Evolutionary conservation across 768 basidiomycete species (phyloP).

Genomic region (Hydnomerulius pinastri): DNA sequence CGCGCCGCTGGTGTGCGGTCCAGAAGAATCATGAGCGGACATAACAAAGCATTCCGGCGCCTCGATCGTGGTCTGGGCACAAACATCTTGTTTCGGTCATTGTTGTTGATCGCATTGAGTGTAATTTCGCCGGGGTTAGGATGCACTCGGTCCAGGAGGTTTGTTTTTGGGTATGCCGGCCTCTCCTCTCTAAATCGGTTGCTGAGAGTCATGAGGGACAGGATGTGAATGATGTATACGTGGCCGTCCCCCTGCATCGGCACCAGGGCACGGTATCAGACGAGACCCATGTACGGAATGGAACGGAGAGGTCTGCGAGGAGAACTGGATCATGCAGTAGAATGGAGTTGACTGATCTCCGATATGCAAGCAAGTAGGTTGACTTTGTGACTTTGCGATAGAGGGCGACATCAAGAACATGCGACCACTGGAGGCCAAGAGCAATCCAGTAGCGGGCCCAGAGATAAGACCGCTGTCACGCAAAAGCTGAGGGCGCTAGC

Average conservation of each 20-base stretch:
- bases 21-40: background rate
- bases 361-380: no score
- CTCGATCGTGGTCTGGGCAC: background rate
- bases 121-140: background rate
- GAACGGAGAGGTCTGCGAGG: no score
- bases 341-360: no score
- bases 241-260: no score
- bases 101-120: background rate
- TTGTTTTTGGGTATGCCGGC: background rate
- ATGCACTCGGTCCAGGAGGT: background rate
- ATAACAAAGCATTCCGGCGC: background rate
- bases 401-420: no score
- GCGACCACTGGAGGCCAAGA: background rate
- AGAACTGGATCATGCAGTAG: no score
- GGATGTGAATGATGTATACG: no score
- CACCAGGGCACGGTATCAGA: no score
- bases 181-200: background rate
- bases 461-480: conserved; percentile 15
- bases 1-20: no score
- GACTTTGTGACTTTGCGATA: no score
- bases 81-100: background rate
- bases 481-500: conserved; percentile 1
- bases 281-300: no score
- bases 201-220: no score
- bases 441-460: background rate